Percentiles rank a stretch among this genome's conserved stretches.
Evolutionary conservation across 2,329 filamentous ascomycete genomes (phyloP).

Genomic region (Botrytis aclada): DNA sequence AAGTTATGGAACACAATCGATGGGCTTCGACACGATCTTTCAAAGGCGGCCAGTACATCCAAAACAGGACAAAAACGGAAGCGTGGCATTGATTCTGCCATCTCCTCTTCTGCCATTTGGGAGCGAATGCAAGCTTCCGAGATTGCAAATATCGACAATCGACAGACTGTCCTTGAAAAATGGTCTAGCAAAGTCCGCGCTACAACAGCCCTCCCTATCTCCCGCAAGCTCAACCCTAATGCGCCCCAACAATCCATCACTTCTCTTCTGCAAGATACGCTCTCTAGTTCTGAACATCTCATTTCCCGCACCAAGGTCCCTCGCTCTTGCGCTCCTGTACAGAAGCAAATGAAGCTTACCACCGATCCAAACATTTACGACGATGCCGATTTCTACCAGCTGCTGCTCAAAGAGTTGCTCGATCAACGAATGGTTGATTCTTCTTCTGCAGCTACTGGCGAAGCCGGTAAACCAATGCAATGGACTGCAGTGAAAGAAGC

Average conservation of each 20-base stretch:
- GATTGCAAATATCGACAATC: conserved; percentile 52
- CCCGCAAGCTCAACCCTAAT: conserved; percentile 54
- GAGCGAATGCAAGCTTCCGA: conserved; percentile 66
- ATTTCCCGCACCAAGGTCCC: conserved; percentile 67
- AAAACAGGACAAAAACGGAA: conserved; percentile 60
- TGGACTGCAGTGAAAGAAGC: conserved; percentile 71
- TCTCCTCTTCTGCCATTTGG: conserved; percentile 67
- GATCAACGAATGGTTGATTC: conserved; percentile 78
- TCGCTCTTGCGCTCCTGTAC: conserved; percentile 72
- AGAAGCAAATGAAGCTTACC: conserved; percentile 55
- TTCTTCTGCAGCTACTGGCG: conserved; percentile 42
- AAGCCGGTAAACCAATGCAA: conserved; percentile 43
- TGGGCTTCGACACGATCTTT: conserved; percentile 61
- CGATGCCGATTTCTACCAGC: conserved; percentile 91
- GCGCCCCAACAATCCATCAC: conserved; percentile 59
- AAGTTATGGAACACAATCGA: conserved; percentile 81
- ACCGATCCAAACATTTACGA: conserved; percentile 73
- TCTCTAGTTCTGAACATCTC: conserved; percentile 63
- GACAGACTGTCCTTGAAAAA: conserved; percentile 75
- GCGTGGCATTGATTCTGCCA: conserved; percentile 50
- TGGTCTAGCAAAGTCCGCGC: conserved; percentile 81
- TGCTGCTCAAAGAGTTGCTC: conserved; percentile 87
- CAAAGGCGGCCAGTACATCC: conserved; percentile 44
- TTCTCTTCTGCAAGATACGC: conserved; percentile 65
- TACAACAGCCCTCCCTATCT: conserved; percentile 53